Base-by-base conservation (phyloP, 2,329 filamentous ascomycete species). In the Trichoderma simmonsii region DNA sequence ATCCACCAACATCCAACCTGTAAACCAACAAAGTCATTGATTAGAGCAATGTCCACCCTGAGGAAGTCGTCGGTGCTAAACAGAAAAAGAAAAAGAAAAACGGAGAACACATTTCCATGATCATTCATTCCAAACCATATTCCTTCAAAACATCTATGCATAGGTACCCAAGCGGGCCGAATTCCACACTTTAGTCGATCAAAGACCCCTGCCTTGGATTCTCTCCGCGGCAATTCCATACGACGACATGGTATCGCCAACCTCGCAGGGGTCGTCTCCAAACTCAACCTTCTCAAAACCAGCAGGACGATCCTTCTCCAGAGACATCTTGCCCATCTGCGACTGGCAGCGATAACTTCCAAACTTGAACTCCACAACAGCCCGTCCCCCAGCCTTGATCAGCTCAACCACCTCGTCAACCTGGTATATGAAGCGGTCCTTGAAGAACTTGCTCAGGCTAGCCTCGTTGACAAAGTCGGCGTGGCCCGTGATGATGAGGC, bases 271-370 rank as follows among this genome's bases (percentile, higher is more conserved):
- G 66, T 83, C 82, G 14, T 78, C 75, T 0, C 80, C 81, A 75
- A 80, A 83, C 74, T 82, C 81, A 2, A 81, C 82, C 76, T 78
- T 81, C 66, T 82, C 79, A 6, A 83, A 76, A 0, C 81, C 80
- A 2, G 39, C 62, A 0, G 81, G 81, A 1, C 75, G 72, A 12
- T 83, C 79, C 73, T 79, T 80, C 65, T 82, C 79, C 30, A 84
- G 75, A 0, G 81, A 77, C 77, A 81, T 81, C 76, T 82, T 82
- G 1, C 84, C 86, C 66, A 84, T 82, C 78, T 87, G 83, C 0
- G 86, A 82, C 81, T 89, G 87, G 78, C 85, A 87, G 1, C 86
- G 83, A 72, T 83, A 89, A 70, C 86, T 88, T 0, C 85, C 86
- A 74, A 89, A 89, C 12, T 83, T 81, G 74, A 84, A 87, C 80